Conservation (phyloP, 257 asterid species). For the Solanum tarapatanum region DNA sequence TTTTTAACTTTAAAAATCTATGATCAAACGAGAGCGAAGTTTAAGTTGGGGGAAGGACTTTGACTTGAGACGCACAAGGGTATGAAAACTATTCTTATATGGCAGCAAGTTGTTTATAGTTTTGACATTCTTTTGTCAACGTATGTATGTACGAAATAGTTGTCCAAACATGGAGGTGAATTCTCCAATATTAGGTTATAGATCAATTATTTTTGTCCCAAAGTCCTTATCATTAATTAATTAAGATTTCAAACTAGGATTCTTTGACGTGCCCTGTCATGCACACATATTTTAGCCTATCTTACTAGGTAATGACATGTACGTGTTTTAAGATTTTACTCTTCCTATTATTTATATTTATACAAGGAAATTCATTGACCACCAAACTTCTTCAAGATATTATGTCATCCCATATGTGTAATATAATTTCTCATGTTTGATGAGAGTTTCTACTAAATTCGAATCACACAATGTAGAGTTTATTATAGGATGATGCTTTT, state of each 20-base stretch:
- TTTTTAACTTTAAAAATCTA: not conserved
- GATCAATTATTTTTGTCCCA: conserved; percentile 9
- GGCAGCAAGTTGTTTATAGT: conserved; percentile 4
- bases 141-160: conserved; percentile 6
- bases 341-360: not conserved
- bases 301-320: not conserved
- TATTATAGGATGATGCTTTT: rapidly evolving
- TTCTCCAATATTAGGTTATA: conserved; percentile 17
- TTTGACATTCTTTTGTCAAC: conserved; percentile 26
- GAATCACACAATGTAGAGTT: rapidly evolving
- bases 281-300: not conserved
- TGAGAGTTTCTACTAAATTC: rapidly evolving
- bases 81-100: not conserved
- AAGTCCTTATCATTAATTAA: not conserved
- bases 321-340: not conserved
- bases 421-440: not conserved
- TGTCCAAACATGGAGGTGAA: conserved; percentile 24
- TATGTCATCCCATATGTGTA: not conserved
- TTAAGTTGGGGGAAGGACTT: not conserved
- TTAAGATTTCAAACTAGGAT: not conserved
- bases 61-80: not conserved
- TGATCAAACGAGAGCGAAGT: not conserved
- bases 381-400: not conserved
- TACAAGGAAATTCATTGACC: not conserved
- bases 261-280: not conserved